Evolutionary conservation across 1,284 basidiomycete species (phyloP), one percentile per base, ranked within the genome.

Genomic region (Heliocybe sulcata): DNA sequence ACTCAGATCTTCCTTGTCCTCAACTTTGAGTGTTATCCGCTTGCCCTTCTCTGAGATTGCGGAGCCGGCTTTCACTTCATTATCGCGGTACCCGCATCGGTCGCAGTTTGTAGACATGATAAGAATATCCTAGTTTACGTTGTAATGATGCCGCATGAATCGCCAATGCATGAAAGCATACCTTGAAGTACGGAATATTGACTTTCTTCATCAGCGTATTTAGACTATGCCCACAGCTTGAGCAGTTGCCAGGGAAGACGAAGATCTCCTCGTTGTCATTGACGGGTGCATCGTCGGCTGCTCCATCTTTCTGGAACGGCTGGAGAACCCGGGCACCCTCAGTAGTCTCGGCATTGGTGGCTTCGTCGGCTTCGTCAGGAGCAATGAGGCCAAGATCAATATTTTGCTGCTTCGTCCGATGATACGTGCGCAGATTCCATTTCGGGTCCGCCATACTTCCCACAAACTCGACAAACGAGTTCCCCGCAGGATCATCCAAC

Each of bases 101-200:
- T 93, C 92, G 70, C 97, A 99, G 67, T 98, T 97, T 25, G 95
- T 96, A 25, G 95, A 97, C 96, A 99, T 99, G 72, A 99, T 95
- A 59, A 99, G 76, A 57, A 96, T 90, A 66, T 99, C 94, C 90
- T 94, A 59, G 33, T 49, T 25, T 54, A 33, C 6, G 2, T 38
- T 20, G 25, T 42, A n/a, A n/a, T 48, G 19, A 25, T 26, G 14
- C 19, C 52, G 23, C 12, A 20, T 45, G 22, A 47, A 25, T 26
- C 19, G 12, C 61, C 55, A 57, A 22, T 12, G 16, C 45, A 42
- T 45, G 29, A 8, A 27, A 27, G 59, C 76, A 54, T 56, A 90
- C 92, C 79, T 99, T 93, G 80, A 99, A 99, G 72, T 99, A 96
- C 0, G 97, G 97, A 61, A 99, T 98, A 64, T 86, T 87, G 64